A percentile compares a stretch with the other conserved stretches of the same genome.
Conservation (phyloP, 176 grass and related monocot genomes). For the sorghum (Sorghum bicolor) region Sorghum_bicolor_NCBIv3 NC_012875.2:39671501-39672000, state of each 20-base stretch:
- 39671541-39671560: neutral
- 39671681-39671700: neutral
- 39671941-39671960: neutral
- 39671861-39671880: neutral
- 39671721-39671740: neutral
- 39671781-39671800: neutral
- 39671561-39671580: neutral
- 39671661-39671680: neutral
- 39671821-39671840: neutral
- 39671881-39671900: neutral
- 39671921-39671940: neutral
- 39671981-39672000: neutral
- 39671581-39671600: neutral
- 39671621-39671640: neutral
- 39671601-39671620: neutral
- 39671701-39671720: neutral
- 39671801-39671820: neutral
- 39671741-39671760: neutral
- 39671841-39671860: neutral
- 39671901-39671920: neutral
- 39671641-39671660: constrained; percentile 18
- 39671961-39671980: neutral
- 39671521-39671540: neutral
- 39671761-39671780: neutral
- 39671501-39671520: constrained; percentile 12